Evolutionary conservation across 495 filamentous ascomycete species (phyloP), one percentile per base, ranked within the genome.

Genomic region (Glonium stellatum): DNA sequence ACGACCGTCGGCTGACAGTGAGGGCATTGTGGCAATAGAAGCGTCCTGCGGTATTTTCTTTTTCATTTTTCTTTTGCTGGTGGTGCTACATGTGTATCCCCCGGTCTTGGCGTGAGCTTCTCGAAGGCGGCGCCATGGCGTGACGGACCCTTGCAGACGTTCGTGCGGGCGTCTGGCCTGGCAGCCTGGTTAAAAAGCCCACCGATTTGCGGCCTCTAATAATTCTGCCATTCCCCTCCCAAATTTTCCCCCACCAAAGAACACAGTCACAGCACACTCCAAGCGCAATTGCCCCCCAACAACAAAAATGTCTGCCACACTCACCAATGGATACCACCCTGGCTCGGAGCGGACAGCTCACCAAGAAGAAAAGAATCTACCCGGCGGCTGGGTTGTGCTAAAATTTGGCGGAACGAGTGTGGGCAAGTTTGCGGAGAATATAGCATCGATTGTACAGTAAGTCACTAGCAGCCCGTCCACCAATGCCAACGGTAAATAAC

Each of bases 401-500:
- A 76, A 76, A 60, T 76, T 73, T 67, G 73, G 73, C 53, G 73
- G 73, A 12, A 76, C 73, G 37, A 71, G 68, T 46, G 71, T 76
- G 50, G 72, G 73, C 56, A 89, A 90, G 72, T 87, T 85, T 64
- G 77, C 84, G 35, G 63, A 77, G 18, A 82, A 87, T 71, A 89
- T 92, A 67, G 85, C 84, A 69, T 84, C 87, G 63, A 88, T 92
- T 70, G 82, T 89, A 55, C 72, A 80, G 87, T 91, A 81, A 70
- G 79, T 47, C 37, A 39, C 31, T 11, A 23, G 18, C 39, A 11
- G 12, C 12, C 12, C 39, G 18, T 4, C 12, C 39, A 44, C 12
- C 18, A 44, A 44, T 44, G 39, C 18, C 39, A 11, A 39, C 8
- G 15, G 1, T 11, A 44, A 4, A 44, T 44, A 44, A 44, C 39